These are phyloP conservation scores for Tetrapisispora fleetii DNA, from an alignment of 805 yeast species.

Conservation along the genomic window DNA sequence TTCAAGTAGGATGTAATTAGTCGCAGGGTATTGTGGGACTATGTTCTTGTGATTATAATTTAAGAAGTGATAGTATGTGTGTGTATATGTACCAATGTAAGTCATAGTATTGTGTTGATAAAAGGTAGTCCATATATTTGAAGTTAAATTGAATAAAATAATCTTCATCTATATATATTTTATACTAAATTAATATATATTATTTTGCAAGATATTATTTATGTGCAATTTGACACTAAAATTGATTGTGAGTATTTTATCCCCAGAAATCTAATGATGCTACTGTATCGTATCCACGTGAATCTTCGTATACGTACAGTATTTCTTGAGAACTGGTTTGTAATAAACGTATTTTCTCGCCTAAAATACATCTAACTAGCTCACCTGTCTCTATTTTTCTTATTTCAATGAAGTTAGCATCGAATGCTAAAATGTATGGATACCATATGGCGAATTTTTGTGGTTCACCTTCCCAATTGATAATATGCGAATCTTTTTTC, in stretches of 20 bases:
- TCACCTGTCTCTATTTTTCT: constrained; percentile 85
- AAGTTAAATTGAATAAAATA: too few relatives aligned
- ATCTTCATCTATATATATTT: too few relatives aligned
- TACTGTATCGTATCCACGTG: constrained; percentile 82
- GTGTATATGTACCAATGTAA: too few relatives aligned
- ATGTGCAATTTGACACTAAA: neutral
- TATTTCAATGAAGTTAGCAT: constrained; percentile 80
- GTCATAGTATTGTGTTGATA: too few relatives aligned
- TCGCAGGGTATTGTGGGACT: too few relatives aligned
- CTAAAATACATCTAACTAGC: constrained; percentile 76
- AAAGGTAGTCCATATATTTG: too few relatives aligned
- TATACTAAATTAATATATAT: too few relatives aligned
- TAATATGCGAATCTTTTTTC: constrained; percentile 84
- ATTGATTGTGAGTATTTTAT: constrained; percentile 7
- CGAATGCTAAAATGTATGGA: constrained; percentile 88
- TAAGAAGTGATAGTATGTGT: too few relatives aligned
- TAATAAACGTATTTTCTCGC: constrained; percentile 81
- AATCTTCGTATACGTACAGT: constrained; percentile 83
- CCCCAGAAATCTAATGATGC: constrained; percentile 89
- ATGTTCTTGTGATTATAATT: too few relatives aligned
- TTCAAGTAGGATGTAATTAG: too few relatives aligned
- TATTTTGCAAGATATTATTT: neutral
- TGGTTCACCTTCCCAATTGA: constrained; percentile 95
- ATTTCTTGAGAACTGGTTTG: constrained; percentile 92
- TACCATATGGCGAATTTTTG: constrained; percentile 87